Base-by-base conservation (phyloP, 768 basidiomycete genomes). In the Cubamyces lactineus region DNA sequence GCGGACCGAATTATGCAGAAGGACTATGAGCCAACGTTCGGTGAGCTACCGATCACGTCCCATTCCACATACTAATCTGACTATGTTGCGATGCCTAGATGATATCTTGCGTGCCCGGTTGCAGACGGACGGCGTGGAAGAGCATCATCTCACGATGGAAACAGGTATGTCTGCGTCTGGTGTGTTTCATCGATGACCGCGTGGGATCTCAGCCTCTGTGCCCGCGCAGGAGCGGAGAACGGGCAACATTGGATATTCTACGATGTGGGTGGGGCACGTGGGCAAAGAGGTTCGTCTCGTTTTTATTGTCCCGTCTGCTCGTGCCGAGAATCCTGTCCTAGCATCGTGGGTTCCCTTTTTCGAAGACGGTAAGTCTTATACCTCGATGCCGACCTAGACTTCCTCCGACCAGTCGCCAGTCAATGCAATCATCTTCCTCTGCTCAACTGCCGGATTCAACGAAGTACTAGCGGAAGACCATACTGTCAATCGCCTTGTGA, bases 321-420 rank as follows among this genome's bases (percentile, higher is more conserved):
- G 43, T 12, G 23, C 12, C 17, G 26, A 47, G 13, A 11, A 23
- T 17, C 39, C 48, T 26, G 9, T 53, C 26, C 26, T 55, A 86
- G 86, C 82, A 57, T 81, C 82, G 5, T 88, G 87, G 88, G 84
- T 83, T 1, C 86, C 87, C 26, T 89, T 84, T 70, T 88, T 89
- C 60, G 86, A 89, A 57, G 82, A 87, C 68, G 83, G 86, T 86
- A 76, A 65, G 26, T 49, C 15, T 5, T 19, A 23, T 16, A 9
- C 48, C 21, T 11, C 21, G 9, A 23, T 13, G 8, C 23, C 11
- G 3, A 5, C 48, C 16, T 13, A 24, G 46, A 49, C 9, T 5
- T 30, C 15, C 48, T 49, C 13, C 24, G 11, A 13, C 9, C 5
- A 42, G 28, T 43, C 17, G 34, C 15, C 56, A 85, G 86, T 87